Conservation (phyloP, 306 rosid genomes). For the Quercus gilva region DNA sequence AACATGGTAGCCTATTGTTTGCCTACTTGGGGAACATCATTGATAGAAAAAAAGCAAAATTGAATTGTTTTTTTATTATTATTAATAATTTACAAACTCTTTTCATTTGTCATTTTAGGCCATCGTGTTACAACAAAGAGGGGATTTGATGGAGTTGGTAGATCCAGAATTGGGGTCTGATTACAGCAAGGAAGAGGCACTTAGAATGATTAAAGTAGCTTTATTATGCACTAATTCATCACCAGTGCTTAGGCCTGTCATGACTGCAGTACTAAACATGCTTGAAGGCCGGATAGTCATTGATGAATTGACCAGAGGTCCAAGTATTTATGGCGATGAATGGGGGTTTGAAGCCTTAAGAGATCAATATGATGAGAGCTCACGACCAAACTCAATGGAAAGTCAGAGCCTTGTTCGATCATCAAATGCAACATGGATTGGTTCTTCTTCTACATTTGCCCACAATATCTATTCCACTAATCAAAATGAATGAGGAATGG, state of each 20-base stretch:
- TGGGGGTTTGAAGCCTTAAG: slow-evolving; percentile 36
- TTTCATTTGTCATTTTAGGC: neutral
- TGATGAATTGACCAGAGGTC: slow-evolving; percentile 29
- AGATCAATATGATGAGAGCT: neutral
- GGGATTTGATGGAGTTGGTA: slow-evolving; percentile 39
- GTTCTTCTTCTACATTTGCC: neutral
- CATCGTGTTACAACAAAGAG: slow-evolving; percentile 28
- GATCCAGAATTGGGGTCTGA: slow-evolving; percentile 47
- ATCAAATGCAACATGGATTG: neutral
- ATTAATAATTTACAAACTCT: neutral
- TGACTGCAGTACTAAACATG: slow-evolving; percentile 67
- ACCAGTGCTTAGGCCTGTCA: slow-evolving; percentile 47
- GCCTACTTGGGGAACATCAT: too few species aligned
- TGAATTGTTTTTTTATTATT: too few species aligned
- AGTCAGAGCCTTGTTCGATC: neutral
- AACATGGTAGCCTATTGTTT: too few species aligned
- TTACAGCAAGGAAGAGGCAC: slow-evolving; percentile 40
- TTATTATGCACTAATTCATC: slow-evolving; percentile 45
- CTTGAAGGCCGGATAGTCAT: slow-evolving; percentile 47
- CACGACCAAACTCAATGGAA: neutral
- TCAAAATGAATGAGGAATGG: too few species aligned
- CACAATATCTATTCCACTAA: neutral
- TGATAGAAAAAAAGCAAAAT: too few species aligned
- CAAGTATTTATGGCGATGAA: slow-evolving; percentile 23
- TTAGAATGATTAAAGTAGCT: slow-evolving; percentile 47